Percentiles rank a stretch among this genome's conserved stretches.
phyloP scores from a whole-genome alignment of 1,284 basidiomycete species.

The Ustilago trichophora region DNA sequence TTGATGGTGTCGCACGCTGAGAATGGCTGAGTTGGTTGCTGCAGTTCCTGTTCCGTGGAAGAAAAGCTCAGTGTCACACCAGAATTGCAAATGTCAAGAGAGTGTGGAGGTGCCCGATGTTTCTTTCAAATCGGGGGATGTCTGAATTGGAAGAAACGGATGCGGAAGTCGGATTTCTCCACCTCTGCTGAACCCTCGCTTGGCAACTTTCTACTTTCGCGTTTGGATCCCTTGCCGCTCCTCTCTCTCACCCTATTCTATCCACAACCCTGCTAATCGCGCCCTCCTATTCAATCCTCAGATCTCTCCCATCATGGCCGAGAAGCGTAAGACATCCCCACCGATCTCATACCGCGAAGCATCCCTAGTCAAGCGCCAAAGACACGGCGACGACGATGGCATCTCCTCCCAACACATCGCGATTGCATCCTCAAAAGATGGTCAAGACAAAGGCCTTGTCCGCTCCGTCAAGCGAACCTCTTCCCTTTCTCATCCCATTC shows the following conservation, averaged over 20 bases:
- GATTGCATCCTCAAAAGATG: slow-evolving; percentile 50
- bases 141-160: neutral
- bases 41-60: too few relatives aligned
- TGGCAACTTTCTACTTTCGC: slow-evolving; percentile 7
- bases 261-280: too few relatives aligned
- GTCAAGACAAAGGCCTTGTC: slow-evolving; percentile 53
- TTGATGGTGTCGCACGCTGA: too few relatives aligned
- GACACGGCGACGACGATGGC: slow-evolving; percentile 45
- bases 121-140: slow-evolving; percentile 4
- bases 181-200: slow-evolving; percentile 4
- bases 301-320: slow-evolving; percentile 50
- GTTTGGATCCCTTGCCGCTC: slow-evolving; percentile 4
- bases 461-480: slow-evolving; percentile 56
- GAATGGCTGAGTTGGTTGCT: too few relatives aligned
- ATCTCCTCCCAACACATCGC: slow-evolving; percentile 37
- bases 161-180: slow-evolving; percentile 27
- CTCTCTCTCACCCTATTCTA: too few relatives aligned
- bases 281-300: too few relatives aligned
- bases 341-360: slow-evolving; percentile 35
- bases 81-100: too few relatives aligned
- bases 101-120: slow-evolving; percentile 13
- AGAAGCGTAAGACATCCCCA: slow-evolving; percentile 59
- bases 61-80: too few relatives aligned
- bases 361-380: slow-evolving; percentile 54
- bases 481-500: slow-evolving; percentile 51